phyloP scores from a whole-genome alignment of 306 rosid species.

The Dalbergia oliveri region DNA sequence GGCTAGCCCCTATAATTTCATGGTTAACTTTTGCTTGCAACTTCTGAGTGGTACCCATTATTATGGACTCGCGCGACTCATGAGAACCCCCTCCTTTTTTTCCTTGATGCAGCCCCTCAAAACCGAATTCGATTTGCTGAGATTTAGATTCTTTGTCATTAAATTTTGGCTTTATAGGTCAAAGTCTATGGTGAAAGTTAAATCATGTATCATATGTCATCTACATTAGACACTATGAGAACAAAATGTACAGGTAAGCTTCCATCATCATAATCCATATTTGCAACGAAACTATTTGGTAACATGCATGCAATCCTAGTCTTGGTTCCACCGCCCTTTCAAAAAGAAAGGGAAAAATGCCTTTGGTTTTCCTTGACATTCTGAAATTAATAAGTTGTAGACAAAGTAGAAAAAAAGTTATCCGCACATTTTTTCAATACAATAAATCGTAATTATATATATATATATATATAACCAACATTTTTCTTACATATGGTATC shows the following conservation, averaged over 20 bases:
- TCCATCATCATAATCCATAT: conserved; percentile 29
- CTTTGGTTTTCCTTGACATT: background rate
- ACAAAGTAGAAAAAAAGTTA: background rate
- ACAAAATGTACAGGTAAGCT: background rate
- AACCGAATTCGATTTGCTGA: conserved; percentile 14
- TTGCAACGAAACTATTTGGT: conserved; percentile 31
- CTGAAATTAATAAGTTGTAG: conserved; percentile 1
- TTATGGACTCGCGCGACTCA: conserved; percentile 41
- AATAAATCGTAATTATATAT: background rate
- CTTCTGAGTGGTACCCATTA: conserved; percentile 27
- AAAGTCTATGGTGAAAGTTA: conserved; percentile 10
- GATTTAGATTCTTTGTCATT: conserved; percentile 31
- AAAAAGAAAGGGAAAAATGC: conserved; percentile 17
- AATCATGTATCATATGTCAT: background rate
- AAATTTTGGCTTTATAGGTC: conserved; percentile 40
- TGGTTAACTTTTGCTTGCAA: conserved; percentile 16
- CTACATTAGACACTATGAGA: background rate
- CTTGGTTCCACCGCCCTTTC: conserved; percentile 26
- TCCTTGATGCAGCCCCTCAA: background rate
- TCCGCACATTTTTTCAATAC: background rate
- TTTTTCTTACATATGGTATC: too few relatives aligned
- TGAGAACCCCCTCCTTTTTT: background rate
- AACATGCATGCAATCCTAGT: conserved; percentile 1
- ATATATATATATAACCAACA: too few relatives aligned
- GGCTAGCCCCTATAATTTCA: background rate